These are phyloP conservation scores for Russula virescens DNA, from an alignment of 768 basidiomycete species.

Conservation along the genomic window DNA sequence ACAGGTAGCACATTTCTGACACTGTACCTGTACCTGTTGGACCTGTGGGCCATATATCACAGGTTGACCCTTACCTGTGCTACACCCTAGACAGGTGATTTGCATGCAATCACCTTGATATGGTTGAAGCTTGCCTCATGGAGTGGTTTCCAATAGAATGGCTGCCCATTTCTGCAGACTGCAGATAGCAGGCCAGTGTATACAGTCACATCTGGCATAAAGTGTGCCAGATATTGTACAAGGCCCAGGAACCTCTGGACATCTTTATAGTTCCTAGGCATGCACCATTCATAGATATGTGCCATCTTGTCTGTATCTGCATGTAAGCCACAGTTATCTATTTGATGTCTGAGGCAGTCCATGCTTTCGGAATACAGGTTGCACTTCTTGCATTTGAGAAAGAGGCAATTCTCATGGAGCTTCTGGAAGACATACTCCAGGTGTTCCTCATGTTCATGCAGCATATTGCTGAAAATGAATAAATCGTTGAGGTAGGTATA, in stretches of 20 bases:
- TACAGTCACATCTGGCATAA: background rate
- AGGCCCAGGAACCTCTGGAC: background rate
- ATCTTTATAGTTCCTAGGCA: background rate
- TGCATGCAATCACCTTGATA: background rate
- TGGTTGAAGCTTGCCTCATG: background rate
- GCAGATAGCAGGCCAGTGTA: background rate
- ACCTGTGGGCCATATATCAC: too few species aligned
- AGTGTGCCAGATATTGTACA: background rate
- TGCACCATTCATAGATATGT: background rate
- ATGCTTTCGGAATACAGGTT: background rate
- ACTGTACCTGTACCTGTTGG: too few species aligned
- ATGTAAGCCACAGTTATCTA: background rate
- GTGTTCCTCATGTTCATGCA: background rate
- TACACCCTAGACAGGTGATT: too few species aligned
- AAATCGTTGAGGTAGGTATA: background rate
- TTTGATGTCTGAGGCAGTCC: background rate
- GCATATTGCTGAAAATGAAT: background rate
- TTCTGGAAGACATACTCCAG: background rate
- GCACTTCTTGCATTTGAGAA: background rate
- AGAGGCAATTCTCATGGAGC: background rate
- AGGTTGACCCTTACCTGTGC: too few species aligned
- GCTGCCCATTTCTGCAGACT: background rate
- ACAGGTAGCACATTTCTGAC: too few species aligned
- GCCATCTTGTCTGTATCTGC: background rate
- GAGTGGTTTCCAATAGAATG: background rate